Base-by-base conservation (phyloP, 257 asterid genomes). In the Osmanthus fragrans region DNA sequence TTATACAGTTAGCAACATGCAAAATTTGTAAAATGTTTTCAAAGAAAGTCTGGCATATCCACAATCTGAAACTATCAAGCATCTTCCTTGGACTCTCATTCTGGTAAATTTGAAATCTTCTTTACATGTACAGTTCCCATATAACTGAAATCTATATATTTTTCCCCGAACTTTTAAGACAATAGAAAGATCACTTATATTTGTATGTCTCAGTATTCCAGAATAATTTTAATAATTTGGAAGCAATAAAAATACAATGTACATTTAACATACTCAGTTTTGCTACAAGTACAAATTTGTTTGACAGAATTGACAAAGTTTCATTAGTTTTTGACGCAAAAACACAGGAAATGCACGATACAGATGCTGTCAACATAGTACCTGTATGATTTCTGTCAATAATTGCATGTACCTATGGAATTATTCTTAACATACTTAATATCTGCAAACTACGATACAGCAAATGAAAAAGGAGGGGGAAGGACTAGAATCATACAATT, bases 401-500 rank as follows among this genome's bases (percentile, higher is more conserved):
- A 25, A 25, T 25, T 25, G 27, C 27, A 0, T 0, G 0, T 25
- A 25, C 27, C 27, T 25, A 25, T 25, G 27, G 27, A 25, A 25
- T 25, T 25, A 25, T 25, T 25, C 27, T 54, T 54, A 18, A 54
- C 65, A 56, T 7, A 56, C n/a, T 56, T 56, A 18, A 56, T n/a
- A 21, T 56, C n/a, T n/a, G 12, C 29, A 56, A 56, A 54, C 10
- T 19, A 54, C 9, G 49, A 37, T 45, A 25, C 25, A 16, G 75
- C 32, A 73, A 58, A 32, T 25, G 19, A 19, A 27, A 34, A 73
- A 3, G 16, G 6, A 19, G n/a, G 16, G 36, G 11, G 39, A 70
- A 79, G 39, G 85, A 69, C n/a, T 16, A 70, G 42, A 72, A 77
- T 33, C 89, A 33, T 85, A 87, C 91, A 87, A 77, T 82, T 87